These are phyloP conservation scores for Thoreauomyces humboldtii DNA, from an alignment of 192 early-diverging fungal genomes.

Conservation along the genomic window DNA sequence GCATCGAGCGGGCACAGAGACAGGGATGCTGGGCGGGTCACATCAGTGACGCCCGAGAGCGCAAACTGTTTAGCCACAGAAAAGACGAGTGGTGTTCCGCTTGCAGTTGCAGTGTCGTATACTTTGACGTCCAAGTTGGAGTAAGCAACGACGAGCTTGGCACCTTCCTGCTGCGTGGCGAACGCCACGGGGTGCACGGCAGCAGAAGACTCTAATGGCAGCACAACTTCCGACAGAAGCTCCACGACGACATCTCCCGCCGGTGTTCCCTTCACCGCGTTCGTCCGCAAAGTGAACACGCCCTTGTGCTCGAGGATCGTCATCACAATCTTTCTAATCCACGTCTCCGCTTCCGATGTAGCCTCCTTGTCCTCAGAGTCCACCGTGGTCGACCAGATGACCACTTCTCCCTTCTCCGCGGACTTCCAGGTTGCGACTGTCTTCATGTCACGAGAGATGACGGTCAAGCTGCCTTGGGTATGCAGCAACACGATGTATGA, in stretches of 20 bases:
- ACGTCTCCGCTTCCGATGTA: too few relatives aligned
- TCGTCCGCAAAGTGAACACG: neutral
- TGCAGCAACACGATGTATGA: slow-evolving; percentile 3
- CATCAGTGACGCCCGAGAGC: neutral
- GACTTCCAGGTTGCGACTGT: neutral
- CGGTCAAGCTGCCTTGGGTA: slow-evolving; percentile 3
- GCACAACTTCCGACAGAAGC: neutral
- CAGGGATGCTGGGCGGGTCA: neutral
- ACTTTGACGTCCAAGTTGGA: slow-evolving; percentile 1
- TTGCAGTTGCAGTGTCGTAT: too few relatives aligned
- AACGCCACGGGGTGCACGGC: slow-evolving; percentile 4
- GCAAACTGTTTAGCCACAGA: neutral
- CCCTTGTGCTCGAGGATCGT: neutral
- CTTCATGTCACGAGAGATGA: slow-evolving; percentile 2
- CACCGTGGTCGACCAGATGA: slow-evolving; percentile 11
- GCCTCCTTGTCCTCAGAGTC: neutral
- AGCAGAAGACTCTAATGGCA: neutral
- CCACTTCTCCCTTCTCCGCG: neutral
- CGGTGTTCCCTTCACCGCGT: neutral
- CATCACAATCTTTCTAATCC: neutral
- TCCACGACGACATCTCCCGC: neutral
- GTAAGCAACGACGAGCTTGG: slow-evolving; percentile 8
- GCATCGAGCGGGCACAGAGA: neutral
- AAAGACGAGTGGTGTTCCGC: too few relatives aligned
- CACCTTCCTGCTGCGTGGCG: neutral